These are phyloP conservation scores for Picea engelmannii DNA, from an alignment of 83 land plant species.

Conservation along the genomic window DNA sequence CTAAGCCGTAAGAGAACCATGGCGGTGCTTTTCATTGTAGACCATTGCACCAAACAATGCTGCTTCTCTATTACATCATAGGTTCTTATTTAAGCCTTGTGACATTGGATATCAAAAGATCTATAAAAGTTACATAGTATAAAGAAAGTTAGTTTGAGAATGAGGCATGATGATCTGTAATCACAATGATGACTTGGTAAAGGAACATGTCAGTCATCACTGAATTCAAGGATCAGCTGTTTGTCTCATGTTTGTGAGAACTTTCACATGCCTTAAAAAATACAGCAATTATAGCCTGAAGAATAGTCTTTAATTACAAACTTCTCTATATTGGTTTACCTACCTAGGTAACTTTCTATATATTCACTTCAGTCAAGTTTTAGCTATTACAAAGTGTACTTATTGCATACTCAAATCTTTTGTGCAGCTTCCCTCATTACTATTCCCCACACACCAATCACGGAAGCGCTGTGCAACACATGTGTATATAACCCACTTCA, in stretches of 20 bases:
- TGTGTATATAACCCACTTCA: conserved; percentile 10
- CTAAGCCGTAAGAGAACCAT: neutral
- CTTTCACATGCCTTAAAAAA: neutral
- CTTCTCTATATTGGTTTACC: neutral
- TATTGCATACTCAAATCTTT: neutral
- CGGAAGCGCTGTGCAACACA: conserved; percentile 10
- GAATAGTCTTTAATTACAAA: conserved; percentile 4
- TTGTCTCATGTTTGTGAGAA: neutral
- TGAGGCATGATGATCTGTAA: no score
- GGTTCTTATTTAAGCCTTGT: neutral
- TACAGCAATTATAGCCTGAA: neutral
- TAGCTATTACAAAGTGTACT: neutral
- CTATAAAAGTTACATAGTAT: no score
- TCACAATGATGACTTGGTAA: no score
- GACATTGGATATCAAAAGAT: neutral
- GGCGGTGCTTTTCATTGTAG: neutral
- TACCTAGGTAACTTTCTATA: neutral
- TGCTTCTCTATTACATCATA: neutral
- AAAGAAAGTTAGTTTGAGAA: no score
- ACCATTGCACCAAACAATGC: neutral
- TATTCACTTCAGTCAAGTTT: neutral
- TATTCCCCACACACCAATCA: neutral
- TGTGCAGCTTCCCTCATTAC: conserved; percentile 13
- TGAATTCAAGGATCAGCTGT: neutral
- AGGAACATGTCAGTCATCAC: no score